These are phyloP conservation scores for Schizochytrium sp. DNA, from an alignment of 108 stramenopile species.

Conservation along the genomic window DNA sequence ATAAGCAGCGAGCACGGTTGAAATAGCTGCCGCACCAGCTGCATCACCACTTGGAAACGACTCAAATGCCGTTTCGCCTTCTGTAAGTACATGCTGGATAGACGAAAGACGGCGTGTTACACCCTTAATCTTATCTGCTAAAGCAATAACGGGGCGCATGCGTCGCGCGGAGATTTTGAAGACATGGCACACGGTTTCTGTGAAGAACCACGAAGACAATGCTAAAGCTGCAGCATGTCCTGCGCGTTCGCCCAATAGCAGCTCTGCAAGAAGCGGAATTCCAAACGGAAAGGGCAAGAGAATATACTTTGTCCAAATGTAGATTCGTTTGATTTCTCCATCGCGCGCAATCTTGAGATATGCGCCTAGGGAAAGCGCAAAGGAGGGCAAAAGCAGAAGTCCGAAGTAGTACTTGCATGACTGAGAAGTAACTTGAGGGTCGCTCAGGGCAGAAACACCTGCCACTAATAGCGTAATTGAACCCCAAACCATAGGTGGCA, in stretches of 20 bases:
- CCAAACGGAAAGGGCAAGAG: constrained; percentile 4
- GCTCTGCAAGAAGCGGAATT: not conserved
- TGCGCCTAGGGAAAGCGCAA: not conserved
- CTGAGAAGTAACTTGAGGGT: not conserved
- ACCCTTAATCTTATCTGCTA: not conserved
- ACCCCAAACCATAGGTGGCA: constrained; percentile 40
- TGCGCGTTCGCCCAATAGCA: not conserved
- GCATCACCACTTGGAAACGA: constrained; percentile 55
- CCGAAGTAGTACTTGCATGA: not conserved
- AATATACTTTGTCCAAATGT: not conserved
- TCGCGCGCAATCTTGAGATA: not conserved
- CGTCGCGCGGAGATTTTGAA: constrained; percentile 36
- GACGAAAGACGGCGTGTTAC: not conserved
- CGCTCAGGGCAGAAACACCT: not conserved
- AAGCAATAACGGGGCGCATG: constrained; percentile 10
- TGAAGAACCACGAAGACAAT: constrained; percentile 3
- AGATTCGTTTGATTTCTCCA: not conserved
- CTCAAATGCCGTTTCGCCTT: constrained; percentile 38
- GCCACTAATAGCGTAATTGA: constrained; percentile 10
- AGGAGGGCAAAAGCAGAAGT: not conserved
- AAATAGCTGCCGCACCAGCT: constrained; percentile 9
- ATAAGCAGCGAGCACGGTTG: not conserved
- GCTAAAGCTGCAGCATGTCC: not conserved
- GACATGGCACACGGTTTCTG: constrained; percentile 17
- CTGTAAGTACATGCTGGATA: not conserved